These are phyloP conservation scores for Ustilago sp. DNA, from an alignment of 1,284 basidiomycete genomes.

Conservation along the genomic window DNA sequence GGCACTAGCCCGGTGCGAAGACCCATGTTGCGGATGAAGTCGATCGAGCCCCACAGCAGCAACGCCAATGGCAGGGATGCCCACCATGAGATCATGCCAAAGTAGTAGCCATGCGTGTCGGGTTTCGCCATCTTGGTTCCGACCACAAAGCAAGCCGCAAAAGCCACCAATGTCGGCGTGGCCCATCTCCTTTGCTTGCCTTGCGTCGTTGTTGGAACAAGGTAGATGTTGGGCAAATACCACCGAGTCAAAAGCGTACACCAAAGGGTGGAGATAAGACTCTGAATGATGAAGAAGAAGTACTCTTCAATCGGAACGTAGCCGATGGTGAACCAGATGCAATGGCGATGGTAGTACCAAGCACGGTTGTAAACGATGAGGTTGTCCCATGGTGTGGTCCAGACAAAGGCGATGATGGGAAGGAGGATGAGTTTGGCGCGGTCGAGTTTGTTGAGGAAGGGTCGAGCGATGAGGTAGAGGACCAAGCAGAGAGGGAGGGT, in stretches of 20 bases:
- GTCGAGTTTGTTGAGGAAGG: conserved; percentile 60
- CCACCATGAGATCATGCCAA: conserved; percentile 66
- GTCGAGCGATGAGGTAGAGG: conserved; percentile 48
- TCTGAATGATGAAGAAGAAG: conserved; percentile 66
- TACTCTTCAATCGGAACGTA: conserved; percentile 64
- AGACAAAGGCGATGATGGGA: conserved; percentile 61
- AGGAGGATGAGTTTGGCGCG: conserved; percentile 58
- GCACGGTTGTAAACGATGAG: conserved; percentile 58
- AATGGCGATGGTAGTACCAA: conserved; percentile 60
- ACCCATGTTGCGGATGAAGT: conserved; percentile 47
- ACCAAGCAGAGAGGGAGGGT: conserved; percentile 54
- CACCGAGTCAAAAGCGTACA: conserved; percentile 60
- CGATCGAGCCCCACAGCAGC: conserved; percentile 54
- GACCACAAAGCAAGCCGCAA: conserved; percentile 13
- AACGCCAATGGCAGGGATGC: conserved; percentile 54
- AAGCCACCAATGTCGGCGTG: conserved; percentile 10
- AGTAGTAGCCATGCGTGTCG: conserved; percentile 53
- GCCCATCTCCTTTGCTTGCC: conserved; percentile 9
- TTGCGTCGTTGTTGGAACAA: conserved; percentile 10
- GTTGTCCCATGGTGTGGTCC: conserved; percentile 66
- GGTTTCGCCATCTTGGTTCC: conserved; percentile 32
- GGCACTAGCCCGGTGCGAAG: conserved; percentile 17
- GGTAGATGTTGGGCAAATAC: conserved; percentile 49
- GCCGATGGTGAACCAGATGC: conserved; percentile 61
- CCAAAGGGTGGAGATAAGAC: conserved; percentile 60